Conservation (phyloP, 371 early-diverging fungal species). For the Choanephora cucurbitarum region DNA sequence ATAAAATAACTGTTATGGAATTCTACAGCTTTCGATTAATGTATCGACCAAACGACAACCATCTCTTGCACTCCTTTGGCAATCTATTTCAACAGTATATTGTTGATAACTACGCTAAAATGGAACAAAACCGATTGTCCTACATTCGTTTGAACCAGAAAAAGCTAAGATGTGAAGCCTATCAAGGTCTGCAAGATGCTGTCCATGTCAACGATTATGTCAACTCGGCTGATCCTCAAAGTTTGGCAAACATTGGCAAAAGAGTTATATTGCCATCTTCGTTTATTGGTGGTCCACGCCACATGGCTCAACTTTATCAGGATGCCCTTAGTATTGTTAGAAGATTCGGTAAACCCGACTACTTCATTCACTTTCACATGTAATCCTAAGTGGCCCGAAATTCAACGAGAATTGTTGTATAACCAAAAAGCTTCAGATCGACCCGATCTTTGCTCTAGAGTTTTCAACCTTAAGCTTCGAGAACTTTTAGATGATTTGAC, state of each 20-base stretch:
- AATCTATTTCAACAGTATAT: conserved; percentile 9
- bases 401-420: conserved; percentile 12
- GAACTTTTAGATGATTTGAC: conserved; percentile 26
- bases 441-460: conserved; percentile 21
- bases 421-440: conserved; percentile 18
- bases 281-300: conserved; percentile 28
- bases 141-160: conserved; percentile 3
- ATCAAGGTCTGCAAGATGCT: conserved; percentile 1
- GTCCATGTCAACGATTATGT: not conserved
- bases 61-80: not conserved
- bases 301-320: conserved; percentile 32
- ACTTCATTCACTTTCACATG: conserved; percentile 43
- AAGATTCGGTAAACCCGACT: conserved; percentile 26
- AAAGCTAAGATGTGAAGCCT: not conserved
- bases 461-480: conserved; percentile 29
- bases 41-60: not conserved
- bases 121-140: not conserved
- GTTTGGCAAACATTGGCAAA: not conserved
- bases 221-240: not conserved
- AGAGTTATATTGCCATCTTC: conserved; percentile 15
- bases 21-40: conserved; percentile 5
- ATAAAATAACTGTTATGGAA: not conserved
- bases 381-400: conserved; percentile 36
- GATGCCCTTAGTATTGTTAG: conserved; percentile 34
- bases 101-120: conserved; percentile 5